Percentiles rank a stretch among this genome's conserved stretches.
Conservation (phyloP, 2,329 filamentous ascomycete genomes). For the Venturia asperata region DNA sequence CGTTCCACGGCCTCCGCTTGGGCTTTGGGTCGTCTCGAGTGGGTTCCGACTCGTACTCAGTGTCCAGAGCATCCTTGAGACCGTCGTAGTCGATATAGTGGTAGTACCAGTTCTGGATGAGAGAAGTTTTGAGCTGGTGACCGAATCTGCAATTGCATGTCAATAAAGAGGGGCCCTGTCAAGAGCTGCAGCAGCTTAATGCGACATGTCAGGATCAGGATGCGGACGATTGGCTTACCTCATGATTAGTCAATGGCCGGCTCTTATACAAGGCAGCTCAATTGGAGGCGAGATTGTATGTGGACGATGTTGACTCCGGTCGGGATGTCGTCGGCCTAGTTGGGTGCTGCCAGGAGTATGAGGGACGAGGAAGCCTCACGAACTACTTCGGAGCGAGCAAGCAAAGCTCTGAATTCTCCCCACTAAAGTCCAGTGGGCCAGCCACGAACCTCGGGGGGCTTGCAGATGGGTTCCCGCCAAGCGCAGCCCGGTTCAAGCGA, state of each 20-base stretch:
- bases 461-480: not conserved
- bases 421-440: not conserved
- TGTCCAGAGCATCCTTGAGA: conserved; percentile 80
- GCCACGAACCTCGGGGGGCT: not conserved
- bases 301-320: not conserved
- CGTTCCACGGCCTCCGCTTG: conserved; percentile 64
- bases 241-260: conserved; percentile 11
- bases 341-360: no score
- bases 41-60: conserved; percentile 51
- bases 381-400: no score
- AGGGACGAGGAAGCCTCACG: no score
- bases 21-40: conserved; percentile 34
- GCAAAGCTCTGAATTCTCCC: not conserved
- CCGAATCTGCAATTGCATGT: conserved; percentile 58
- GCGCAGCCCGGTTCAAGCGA: not conserved
- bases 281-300: not conserved
- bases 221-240: not conserved
- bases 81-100: conserved; percentile 98
- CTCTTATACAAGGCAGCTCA: not conserved
- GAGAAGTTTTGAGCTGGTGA: conserved; percentile 88
- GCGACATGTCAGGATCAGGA: not conserved
- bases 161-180: not conserved
- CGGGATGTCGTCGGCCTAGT: not conserved
- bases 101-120: conserved; percentile 96
- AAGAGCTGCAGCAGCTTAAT: conserved; percentile 6